Evolutionary conservation across 2,329 filamentous ascomycete genomes (phyloP).

Genomic region (Coccinonectria pachysandricola): DNA sequence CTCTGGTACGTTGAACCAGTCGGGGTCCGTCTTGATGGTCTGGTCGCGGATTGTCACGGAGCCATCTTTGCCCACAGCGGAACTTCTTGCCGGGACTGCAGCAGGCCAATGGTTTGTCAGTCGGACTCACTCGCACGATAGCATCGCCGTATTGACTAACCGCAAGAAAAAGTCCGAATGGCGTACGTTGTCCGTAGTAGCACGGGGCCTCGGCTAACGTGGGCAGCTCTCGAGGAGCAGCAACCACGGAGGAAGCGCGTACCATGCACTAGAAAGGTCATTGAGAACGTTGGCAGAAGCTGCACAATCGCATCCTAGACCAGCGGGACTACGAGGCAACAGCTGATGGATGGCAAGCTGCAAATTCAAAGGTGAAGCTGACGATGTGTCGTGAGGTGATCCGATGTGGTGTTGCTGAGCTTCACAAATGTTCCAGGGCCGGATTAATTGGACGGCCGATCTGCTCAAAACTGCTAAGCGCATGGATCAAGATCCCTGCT

Average conservation of each 20-base stretch:
- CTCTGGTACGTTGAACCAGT: constrained; percentile 75
- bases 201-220: constrained; percentile 14
- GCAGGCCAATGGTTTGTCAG: constrained; percentile 11
- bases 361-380: constrained; percentile 1
- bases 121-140: constrained; percentile 6
- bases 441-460: constrained; percentile 6
- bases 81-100: constrained; percentile 14
- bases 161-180: constrained; percentile 16
- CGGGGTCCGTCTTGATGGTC: constrained; percentile 46
- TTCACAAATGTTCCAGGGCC: constrained; percentile 1
- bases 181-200: constrained; percentile 13
- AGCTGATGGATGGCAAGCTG: too few relatives aligned
- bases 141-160: constrained; percentile 11
- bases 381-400: too few relatives aligned
- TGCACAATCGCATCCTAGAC: constrained; percentile 11
- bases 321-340: constrained; percentile 2
- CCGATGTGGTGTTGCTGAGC: not conserved
- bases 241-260: constrained; percentile 20
- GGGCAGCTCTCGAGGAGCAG: constrained; percentile 14
- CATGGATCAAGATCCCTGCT: too few relatives aligned
- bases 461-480: too few relatives aligned
- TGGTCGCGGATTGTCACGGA: constrained; percentile 50
- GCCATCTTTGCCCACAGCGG: constrained; percentile 13
- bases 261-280: constrained; percentile 16
- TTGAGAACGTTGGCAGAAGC: constrained; percentile 10